Percentiles rank a stretch among this genome's conserved stretches.
phyloP scores from a whole-genome alignment of 805 yeast species.

The Dipodascopsis uninucleata region DNA sequence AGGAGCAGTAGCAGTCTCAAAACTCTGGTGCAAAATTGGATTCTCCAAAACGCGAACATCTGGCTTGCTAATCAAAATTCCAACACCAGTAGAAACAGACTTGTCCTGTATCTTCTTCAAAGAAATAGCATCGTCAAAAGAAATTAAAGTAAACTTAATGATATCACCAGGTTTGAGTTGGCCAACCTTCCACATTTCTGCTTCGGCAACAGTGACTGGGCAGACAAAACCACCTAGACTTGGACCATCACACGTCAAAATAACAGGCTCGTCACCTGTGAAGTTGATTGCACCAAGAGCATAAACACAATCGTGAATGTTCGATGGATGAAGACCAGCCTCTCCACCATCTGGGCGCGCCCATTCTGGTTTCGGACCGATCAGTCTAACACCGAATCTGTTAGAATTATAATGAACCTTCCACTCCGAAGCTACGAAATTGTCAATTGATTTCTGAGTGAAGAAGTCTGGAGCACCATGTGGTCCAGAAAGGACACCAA shows the following conservation, averaged over 20 bases:
- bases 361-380: conserved; percentile 97
- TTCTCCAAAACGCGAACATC: conserved; percentile 42
- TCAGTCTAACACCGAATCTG: conserved; percentile 90
- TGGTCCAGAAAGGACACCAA: conserved; percentile 95
- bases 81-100: conserved; percentile 19
- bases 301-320: conserved; percentile 95
- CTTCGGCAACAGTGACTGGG: conserved; percentile 90
- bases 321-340: conserved; percentile 98
- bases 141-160: conserved; percentile 74
- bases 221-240: conserved; percentile 97
- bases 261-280: conserved; percentile 98
- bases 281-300: conserved; percentile 95
- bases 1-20: conserved; percentile 53
- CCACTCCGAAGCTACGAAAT: conserved; percentile 78
- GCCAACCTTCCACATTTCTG: conserved; percentile 98
- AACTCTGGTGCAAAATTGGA: conserved; percentile 62
- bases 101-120: conserved; percentile 61
- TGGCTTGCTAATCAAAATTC: conserved; percentile 22
- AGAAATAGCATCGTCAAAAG: conserved; percentile 61
- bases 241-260: conserved; percentile 95
- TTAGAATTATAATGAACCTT: conserved; percentile 96
- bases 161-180: conserved; percentile 93
- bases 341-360: conserved; percentile 96
- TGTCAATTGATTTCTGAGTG: conserved; percentile 64
- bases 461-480: conserved; percentile 98